Evolutionary conservation across 208 protist species (phyloP).

Genomic region (Zelonia costaricensis): DNA sequence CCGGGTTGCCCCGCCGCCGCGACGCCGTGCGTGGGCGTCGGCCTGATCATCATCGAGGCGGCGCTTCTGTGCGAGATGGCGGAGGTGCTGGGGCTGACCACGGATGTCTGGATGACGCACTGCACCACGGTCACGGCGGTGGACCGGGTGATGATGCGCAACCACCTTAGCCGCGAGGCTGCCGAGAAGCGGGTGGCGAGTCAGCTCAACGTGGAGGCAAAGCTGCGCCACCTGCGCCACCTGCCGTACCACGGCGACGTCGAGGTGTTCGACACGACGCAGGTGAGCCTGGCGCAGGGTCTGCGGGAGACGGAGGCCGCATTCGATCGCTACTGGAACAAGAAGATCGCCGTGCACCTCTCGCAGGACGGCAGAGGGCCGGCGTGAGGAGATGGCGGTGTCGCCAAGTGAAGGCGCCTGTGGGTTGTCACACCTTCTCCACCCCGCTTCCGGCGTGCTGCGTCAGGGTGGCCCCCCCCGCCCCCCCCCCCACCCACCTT

Average conservation of each 20-base stretch:
- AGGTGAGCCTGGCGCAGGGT: slow-evolving; percentile 43
- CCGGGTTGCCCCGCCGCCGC: background rate
- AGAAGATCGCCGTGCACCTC: slow-evolving; percentile 26
- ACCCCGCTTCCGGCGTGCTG: no score
- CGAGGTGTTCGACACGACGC: slow-evolving; percentile 59
- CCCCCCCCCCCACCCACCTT: no score
- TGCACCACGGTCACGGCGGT: slow-evolving; percentile 47
- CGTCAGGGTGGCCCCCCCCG: no score
- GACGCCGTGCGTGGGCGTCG: slow-evolving; percentile 1
- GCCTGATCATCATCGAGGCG: slow-evolving; percentile 70
- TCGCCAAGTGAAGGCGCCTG: background rate
- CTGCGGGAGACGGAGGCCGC: slow-evolving; percentile 38
- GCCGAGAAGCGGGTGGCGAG: slow-evolving; percentile 48
- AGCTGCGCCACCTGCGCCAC: slow-evolving; percentile 28
- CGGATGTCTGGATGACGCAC: slow-evolving; percentile 72
- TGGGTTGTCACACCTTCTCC: no score
- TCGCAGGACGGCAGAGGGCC: background rate
- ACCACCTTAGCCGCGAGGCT: slow-evolving; percentile 37
- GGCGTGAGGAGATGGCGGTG: no score
- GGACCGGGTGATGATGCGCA: slow-evolving; percentile 46
- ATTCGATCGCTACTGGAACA: slow-evolving; percentile 57
- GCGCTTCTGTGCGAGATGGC: slow-evolving; percentile 69
- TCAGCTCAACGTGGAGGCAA: slow-evolving; percentile 36
- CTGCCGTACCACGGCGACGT: slow-evolving; percentile 44
- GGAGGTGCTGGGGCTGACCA: slow-evolving; percentile 31